These are phyloP conservation scores for Carex littledalei DNA, from an alignment of 176 grass and related monocot genomes.

Conservation along the genomic window DNA sequence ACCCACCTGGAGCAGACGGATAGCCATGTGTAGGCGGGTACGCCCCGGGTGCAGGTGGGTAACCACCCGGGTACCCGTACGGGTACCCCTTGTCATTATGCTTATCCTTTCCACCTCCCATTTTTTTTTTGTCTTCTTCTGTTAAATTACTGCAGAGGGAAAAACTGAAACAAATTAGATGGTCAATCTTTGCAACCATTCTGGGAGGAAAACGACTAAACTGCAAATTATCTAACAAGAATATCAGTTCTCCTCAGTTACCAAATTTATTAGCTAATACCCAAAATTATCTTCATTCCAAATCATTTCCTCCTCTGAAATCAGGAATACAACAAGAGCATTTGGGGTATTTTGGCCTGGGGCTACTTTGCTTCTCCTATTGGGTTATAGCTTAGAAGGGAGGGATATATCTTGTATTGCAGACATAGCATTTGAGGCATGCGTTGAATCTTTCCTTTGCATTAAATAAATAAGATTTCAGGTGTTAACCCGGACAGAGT, in stretches of 20 bases:
- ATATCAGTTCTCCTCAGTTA: neutral
- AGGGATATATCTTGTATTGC: neutral
- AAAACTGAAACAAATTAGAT: neutral
- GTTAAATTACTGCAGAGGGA: neutral
- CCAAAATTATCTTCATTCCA: neutral
- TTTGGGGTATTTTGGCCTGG: neutral
- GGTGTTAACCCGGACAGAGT: neutral
- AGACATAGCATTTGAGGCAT: neutral
- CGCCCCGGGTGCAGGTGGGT: constrained; percentile 20
- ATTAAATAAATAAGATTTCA: neutral
- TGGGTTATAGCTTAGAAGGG: neutral
- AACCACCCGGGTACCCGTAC: constrained; percentile 32
- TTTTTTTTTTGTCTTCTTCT: neutral
- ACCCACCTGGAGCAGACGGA: neutral
- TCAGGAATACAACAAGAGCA: neutral
- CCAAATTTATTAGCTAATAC: neutral
- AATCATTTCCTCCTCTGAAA: neutral
- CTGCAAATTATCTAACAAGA: neutral
- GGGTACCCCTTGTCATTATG: constrained; percentile 38
- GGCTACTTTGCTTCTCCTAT: neutral
- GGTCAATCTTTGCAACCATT: neutral
- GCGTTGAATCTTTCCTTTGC: neutral
- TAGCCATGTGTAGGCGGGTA: constrained; percentile 21
- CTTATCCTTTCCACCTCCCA: constrained; percentile 63
- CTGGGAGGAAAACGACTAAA: neutral